phyloP scores from a whole-genome alignment of 202 grass and related monocot species.

The Brachypodium distachyon region DNA sequence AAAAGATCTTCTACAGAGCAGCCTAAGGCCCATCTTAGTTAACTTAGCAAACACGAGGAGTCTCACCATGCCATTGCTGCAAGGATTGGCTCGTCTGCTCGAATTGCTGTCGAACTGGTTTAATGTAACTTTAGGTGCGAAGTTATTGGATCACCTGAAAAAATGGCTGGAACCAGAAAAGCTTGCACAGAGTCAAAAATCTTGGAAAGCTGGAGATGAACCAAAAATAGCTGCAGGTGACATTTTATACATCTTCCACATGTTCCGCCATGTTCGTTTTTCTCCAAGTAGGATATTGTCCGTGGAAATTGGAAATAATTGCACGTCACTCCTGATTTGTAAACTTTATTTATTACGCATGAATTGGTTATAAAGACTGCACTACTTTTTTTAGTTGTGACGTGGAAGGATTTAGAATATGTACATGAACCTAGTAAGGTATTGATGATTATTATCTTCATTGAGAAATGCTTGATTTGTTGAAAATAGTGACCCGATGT shows the following conservation, averaged over 20 bases:
- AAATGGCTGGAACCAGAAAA: slow-evolving; percentile 99
- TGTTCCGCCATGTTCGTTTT: neutral
- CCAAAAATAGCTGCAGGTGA: slow-evolving; percentile 95
- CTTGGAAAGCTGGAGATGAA: slow-evolving; percentile 96
- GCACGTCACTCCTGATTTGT: neutral
- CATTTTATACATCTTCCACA: neutral
- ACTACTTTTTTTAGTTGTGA: neutral
- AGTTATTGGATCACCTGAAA: slow-evolving; percentile 95
- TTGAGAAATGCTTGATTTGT: neutral
- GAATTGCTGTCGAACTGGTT: slow-evolving; percentile 96
- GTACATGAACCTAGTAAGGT: neutral
- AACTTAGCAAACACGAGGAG: slow-evolving; percentile 95
- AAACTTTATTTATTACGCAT: neutral
- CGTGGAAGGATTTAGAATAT: neutral
- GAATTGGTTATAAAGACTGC: neutral
- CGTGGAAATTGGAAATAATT: neutral
- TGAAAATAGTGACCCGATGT: neutral
- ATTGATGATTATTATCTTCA: neutral
- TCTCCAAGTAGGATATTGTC: neutral
- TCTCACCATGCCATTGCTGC: slow-evolving; percentile 90
- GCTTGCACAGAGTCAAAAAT: slow-evolving; percentile 80
- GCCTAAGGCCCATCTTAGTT: slow-evolving; percentile 91
- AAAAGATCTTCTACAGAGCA: slow-evolving; percentile 96
- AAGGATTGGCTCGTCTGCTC: slow-evolving; percentile 88
- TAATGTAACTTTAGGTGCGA: slow-evolving; percentile 94